phyloP scores from a whole-genome alignment of 2,329 filamentous ascomycete species.

The Arthrobotrys entomopaga region DNA sequence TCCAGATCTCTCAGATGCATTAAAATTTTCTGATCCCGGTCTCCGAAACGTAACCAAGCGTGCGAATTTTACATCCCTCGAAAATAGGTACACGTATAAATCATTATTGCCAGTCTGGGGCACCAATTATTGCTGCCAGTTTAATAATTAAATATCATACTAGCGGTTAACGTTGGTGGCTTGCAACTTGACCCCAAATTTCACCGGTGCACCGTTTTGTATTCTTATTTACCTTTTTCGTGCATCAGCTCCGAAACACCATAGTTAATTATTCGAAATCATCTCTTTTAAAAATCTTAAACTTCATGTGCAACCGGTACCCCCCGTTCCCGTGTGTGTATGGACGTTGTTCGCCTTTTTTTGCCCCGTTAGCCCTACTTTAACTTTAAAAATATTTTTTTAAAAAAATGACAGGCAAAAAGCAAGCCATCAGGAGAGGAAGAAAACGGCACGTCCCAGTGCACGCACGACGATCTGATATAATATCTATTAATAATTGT shows the following conservation, averaged over 20 bases:
- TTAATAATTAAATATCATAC: no score
- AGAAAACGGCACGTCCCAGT: no score
- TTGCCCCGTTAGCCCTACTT: conserved; percentile 74
- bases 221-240: conserved; percentile 34
- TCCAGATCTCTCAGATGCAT: conserved; percentile 8
- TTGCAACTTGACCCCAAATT: conserved; percentile 2
- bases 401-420: no score
- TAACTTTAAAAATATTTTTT: conserved; percentile 62
- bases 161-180: background rate
- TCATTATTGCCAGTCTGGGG: no score
- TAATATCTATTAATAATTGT: no score
- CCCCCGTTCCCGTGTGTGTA: conserved; percentile 26
- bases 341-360: conserved; percentile 62
- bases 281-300: conserved; percentile 9
- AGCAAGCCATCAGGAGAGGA: no score
- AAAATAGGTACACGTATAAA: no score
- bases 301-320: conserved; percentile 32
- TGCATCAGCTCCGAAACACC: conserved; percentile 40
- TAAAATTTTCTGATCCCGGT: conserved; percentile 2
- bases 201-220: conserved; percentile 10
- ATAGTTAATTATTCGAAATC: background rate
- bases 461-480: no score
- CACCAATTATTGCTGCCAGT: no score
- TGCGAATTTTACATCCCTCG: no score
- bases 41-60: no score